These are phyloP conservation scores for Chrysopogon serrulatus DNA, from an alignment of 176 grass and related monocot species.

Conservation along the genomic window DNA sequence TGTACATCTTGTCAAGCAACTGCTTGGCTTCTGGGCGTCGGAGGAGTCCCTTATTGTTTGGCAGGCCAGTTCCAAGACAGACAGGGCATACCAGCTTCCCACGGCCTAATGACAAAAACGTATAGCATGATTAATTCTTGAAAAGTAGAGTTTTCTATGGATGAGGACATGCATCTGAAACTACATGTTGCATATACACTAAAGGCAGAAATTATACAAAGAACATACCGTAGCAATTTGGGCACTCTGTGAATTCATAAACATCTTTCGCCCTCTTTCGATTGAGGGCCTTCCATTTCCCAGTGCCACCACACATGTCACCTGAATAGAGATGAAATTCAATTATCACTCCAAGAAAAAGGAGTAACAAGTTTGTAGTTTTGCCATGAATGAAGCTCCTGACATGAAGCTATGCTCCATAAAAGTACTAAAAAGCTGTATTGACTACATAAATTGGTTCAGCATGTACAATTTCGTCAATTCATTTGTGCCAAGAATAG, in stretches of 20 bases:
- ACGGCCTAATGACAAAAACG: slow-evolving; percentile 39
- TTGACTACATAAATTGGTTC: background rate
- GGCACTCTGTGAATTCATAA: slow-evolving; percentile 93
- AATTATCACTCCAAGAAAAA: slow-evolving; percentile 1
- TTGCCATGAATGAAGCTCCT: background rate
- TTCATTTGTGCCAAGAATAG: background rate
- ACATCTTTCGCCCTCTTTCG: slow-evolving; percentile 98
- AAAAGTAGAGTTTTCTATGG: background rate
- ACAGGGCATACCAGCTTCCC: slow-evolving; percentile 89
- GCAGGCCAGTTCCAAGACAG: slow-evolving; percentile 86
- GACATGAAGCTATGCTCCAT: background rate
- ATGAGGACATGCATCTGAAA: background rate
- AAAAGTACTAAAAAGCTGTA: background rate
- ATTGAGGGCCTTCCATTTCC: slow-evolving; percentile 99
- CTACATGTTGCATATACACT: background rate
- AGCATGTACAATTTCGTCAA: background rate
- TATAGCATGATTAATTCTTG: background rate
- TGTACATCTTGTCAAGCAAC: slow-evolving; percentile 95
- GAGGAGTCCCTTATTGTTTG: slow-evolving; percentile 91
- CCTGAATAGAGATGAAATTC: slow-evolving; percentile 42
- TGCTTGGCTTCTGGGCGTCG: slow-evolving; percentile 70
- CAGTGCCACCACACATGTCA: slow-evolving; percentile 98
- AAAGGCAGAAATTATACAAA: background rate
- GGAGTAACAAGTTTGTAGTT: background rate
- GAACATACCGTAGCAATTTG: slow-evolving; percentile 89